Conservation (phyloP, 495 filamentous ascomycete genomes). For the Clavariopsis aquatica region DNA sequence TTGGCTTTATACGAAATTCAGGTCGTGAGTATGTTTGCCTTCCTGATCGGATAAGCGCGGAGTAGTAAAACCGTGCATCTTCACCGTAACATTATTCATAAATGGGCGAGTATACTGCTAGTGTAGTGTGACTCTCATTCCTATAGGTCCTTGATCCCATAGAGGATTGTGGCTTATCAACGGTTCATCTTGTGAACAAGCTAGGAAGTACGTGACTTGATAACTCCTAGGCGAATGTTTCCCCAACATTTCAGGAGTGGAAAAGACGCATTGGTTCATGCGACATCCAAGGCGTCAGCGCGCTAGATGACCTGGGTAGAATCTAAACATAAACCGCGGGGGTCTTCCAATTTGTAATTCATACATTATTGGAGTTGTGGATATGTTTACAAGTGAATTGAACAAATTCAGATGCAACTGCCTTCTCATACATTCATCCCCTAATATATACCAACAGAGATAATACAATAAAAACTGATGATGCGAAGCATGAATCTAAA, state of each 20-base stretch:
- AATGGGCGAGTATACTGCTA: background rate
- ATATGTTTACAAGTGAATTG: too few species aligned
- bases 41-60: constrained; percentile 4
- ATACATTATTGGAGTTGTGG: too few species aligned
- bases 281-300: background rate
- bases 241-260: background rate
- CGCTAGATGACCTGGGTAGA: background rate
- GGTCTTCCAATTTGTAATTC: too few species aligned
- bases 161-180: background rate
- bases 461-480: background rate
- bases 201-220: background rate
- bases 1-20: background rate
- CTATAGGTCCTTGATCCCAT: background rate
- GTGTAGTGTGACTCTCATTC: background rate
- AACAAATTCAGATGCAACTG: too few species aligned
- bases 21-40: background rate
- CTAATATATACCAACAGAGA: background rate
- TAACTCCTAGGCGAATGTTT: background rate
- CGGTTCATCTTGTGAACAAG: background rate
- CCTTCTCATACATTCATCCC: too few species aligned
- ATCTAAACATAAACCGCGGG: background rate
- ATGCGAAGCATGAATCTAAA: background rate
- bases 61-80: background rate
- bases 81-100: background rate
- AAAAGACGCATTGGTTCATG: background rate